Conservation (phyloP, 768 basidiomycete species). For the Heimioporus sp. region DNA sequence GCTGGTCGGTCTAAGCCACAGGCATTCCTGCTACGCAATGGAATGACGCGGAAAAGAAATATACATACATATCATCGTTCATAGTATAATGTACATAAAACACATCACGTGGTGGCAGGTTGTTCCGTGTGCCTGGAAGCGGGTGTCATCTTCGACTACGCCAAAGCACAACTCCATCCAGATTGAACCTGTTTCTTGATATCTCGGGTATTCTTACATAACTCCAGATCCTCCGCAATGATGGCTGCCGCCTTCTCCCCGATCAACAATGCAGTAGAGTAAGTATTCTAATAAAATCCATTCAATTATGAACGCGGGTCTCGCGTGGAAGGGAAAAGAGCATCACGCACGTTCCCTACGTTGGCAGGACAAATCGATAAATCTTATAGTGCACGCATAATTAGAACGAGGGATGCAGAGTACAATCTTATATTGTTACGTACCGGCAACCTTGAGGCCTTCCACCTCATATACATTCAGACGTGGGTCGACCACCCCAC, state of each 20-base stretch:
- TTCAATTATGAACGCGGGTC: not conserved
- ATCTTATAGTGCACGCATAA: conserved; percentile 17
- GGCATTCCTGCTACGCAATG: too few species aligned
- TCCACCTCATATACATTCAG: conserved; percentile 63
- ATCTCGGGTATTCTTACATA: not conserved
- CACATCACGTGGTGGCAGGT: too few species aligned
- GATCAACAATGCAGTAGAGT: conserved; percentile 15
- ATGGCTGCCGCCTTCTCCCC: conserved; percentile 17
- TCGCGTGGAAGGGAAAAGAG: too few species aligned
- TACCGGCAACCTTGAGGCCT: conserved; percentile 61
- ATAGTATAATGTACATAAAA: too few species aligned
- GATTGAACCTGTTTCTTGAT: not conserved
- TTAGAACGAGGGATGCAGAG: not conserved
- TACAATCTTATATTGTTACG: not conserved
- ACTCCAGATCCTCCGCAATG: conserved; percentile 10
- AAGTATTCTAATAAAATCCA: conserved; percentile 6
- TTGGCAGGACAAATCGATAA: conserved; percentile 35
- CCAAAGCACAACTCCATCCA: too few species aligned
- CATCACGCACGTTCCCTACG: conserved; percentile 20
- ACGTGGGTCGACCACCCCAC: conserved; percentile 61
- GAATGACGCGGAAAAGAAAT: too few species aligned
- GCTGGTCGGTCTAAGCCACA: too few species aligned
- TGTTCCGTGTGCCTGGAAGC: too few species aligned
- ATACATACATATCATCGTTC: too few species aligned
- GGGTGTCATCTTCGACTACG: too few species aligned